phyloP scores from a whole-genome alignment of 2,329 filamentous ascomycete species.

The Colletotrichum paranaense region DNA sequence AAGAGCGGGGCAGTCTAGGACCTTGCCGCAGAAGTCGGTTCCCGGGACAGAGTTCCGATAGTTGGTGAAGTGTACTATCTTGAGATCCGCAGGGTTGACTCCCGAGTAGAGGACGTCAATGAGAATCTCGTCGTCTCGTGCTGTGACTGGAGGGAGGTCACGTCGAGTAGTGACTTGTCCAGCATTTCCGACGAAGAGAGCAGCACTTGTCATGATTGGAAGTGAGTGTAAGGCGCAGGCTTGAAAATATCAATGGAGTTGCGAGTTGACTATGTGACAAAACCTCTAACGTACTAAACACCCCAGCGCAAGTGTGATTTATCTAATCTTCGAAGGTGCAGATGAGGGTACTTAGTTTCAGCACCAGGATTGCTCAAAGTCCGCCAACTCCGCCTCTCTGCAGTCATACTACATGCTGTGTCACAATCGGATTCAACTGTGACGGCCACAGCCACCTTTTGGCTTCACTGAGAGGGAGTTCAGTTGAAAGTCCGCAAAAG shows the following conservation, averaged over 20 bases:
- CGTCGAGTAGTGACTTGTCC: background rate
- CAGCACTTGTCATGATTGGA: background rate
- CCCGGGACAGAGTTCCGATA: background rate
- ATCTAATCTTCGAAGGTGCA: background rate
- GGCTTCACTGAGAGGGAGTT: background rate
- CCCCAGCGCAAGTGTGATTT: too few relatives aligned
- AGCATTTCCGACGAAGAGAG: background rate
- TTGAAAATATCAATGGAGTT: too few relatives aligned
- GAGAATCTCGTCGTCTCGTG: background rate
- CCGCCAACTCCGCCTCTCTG: background rate
- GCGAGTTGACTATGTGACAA: too few relatives aligned
- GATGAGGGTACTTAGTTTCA: too few relatives aligned
- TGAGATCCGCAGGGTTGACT: slow-evolving; percentile 7
- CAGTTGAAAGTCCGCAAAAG: background rate
- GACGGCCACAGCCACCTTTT: background rate
- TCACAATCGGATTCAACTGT: background rate
- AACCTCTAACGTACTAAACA: background rate
- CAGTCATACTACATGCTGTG: background rate
- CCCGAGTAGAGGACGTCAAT: slow-evolving; percentile 4
- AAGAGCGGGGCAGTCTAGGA: background rate
- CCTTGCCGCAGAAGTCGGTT: background rate
- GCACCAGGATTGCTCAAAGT: background rate
- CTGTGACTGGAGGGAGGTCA: background rate
- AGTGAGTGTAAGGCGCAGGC: background rate
- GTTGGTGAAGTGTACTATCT: background rate